phyloP scores from a whole-genome alignment of 805 yeast species.

The Teunomyces kruisii region DNA sequence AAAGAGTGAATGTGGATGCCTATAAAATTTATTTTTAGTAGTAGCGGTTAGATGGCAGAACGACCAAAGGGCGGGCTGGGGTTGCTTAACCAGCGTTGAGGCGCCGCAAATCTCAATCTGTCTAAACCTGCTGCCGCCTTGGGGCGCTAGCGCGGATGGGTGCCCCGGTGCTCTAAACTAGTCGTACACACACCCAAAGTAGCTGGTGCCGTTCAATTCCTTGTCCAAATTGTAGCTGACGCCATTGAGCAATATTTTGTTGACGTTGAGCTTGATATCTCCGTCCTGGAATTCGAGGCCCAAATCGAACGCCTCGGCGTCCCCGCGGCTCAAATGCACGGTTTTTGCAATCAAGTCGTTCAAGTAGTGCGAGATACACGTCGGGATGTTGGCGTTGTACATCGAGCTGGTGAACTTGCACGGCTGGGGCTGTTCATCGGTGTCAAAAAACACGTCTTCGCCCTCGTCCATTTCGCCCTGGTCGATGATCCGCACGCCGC shows the following conservation, averaged over 20 bases:
- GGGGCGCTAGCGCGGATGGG: no score
- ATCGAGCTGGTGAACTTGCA: constrained; percentile 14
- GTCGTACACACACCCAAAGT: constrained; percentile 28
- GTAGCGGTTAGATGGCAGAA: no score
- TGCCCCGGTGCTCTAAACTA: not conserved
- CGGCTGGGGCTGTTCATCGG: constrained; percentile 10
- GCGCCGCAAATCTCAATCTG: no score
- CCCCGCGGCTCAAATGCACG: constrained; percentile 37
- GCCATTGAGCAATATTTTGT: constrained; percentile 31
- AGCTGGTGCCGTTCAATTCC: constrained; percentile 42
- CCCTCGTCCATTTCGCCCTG: constrained; percentile 38
- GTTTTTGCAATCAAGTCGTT: constrained; percentile 31
- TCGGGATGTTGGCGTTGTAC: constrained; percentile 15
- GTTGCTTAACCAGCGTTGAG: no score
- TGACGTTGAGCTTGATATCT: constrained; percentile 25
- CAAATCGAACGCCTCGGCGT: constrained; percentile 37
- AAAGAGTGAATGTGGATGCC: no score
- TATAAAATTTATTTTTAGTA: no score
- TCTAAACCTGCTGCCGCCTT: no score
- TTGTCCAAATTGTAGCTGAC: constrained; percentile 33
- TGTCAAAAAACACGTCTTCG: constrained; percentile 22
- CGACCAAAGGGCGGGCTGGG: no score
- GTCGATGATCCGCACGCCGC: constrained; percentile 30
- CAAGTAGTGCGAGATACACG: constrained; percentile 35
- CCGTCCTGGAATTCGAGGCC: constrained; percentile 32